phyloP scores from a whole-genome alignment of 148 eudicot species.

The Mesembryanthemum crystallinum region DNA sequence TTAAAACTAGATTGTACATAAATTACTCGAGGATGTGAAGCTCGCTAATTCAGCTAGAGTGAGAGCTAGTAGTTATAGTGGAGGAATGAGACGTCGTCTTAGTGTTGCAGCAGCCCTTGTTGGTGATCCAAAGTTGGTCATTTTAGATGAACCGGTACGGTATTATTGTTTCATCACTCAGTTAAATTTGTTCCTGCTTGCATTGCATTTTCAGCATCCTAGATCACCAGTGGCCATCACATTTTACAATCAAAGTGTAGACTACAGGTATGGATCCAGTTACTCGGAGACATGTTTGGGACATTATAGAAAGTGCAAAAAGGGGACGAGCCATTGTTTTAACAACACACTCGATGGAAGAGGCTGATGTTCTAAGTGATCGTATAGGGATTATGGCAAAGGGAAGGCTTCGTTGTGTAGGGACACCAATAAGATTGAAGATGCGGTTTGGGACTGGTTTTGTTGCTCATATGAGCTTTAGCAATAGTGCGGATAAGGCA shows the following conservation, averaged over 20 bases:
- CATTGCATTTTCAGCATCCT: neutral
- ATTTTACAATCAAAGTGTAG: conserved; percentile 23
- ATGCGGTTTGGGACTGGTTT: conserved; percentile 79
- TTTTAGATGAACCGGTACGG: conserved; percentile 76
- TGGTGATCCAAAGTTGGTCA: conserved; percentile 80
- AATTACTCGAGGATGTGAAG: conserved; percentile 58
- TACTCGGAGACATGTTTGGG: conserved; percentile 83
- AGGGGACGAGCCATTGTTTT: conserved; percentile 71
- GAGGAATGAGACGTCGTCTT: conserved; percentile 89
- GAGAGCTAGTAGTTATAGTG: conserved; percentile 75
- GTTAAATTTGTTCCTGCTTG: neutral
- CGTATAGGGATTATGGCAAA: conserved; percentile 90
- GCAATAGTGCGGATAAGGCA: conserved; percentile 29
- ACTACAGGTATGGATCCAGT: conserved; percentile 95
- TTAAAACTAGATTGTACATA: conserved; percentile 39
- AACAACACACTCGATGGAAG: conserved; percentile 93
- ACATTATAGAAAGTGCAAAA: conserved; percentile 74
- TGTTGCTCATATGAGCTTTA: conserved; percentile 60
- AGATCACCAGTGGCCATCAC: neutral
- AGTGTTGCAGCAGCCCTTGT: conserved; percentile 82
- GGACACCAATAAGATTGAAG: conserved; percentile 71
- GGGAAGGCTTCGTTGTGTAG: conserved; percentile 85
- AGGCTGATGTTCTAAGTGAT: conserved; percentile 77
- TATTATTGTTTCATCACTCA: too few species aligned
- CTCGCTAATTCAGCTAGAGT: conserved; percentile 55